These are phyloP conservation scores for Pyrenochaeta sp. DNA, from an alignment of 2,329 filamentous ascomycete species.

Conservation along the genomic window DNA sequence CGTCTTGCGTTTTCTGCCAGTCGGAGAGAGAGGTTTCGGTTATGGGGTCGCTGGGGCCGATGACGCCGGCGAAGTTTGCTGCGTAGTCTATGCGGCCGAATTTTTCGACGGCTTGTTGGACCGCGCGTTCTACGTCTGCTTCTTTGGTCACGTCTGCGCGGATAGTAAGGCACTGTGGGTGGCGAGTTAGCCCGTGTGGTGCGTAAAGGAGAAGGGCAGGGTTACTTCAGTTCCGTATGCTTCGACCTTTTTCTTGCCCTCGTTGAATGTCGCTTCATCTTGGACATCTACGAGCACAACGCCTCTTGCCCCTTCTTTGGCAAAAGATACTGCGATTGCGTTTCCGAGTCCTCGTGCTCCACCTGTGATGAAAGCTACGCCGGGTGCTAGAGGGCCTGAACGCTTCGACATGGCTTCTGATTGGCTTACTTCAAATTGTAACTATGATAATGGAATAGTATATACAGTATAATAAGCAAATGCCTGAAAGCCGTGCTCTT, in stretches of 20 bases:
- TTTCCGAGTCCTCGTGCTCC: conserved; percentile 27
- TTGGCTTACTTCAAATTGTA: no score
- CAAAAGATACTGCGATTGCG: conserved; percentile 27
- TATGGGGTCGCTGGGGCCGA: conserved; percentile 52
- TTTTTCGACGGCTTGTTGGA: conserved; percentile 38
- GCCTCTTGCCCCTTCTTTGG: conserved; percentile 24
- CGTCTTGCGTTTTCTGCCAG: conserved; percentile 49
- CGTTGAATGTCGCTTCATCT: conserved; percentile 17
- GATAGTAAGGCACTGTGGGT: conserved; percentile 19
- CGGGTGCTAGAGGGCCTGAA: conserved; percentile 23
- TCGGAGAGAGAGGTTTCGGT: conserved; percentile 50
- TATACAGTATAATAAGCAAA: background rate
- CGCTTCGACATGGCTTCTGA: conserved; percentile 7
- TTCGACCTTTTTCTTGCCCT: conserved; percentile 20
- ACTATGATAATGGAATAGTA: background rate
- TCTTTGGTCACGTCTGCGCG: conserved; percentile 40
- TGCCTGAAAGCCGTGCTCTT: no score
- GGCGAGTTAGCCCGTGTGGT: background rate
- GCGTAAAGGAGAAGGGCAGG: background rate
- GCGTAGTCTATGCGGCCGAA: conserved; percentile 63
- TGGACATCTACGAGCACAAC: conserved; percentile 25
- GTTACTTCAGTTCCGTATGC: conserved; percentile 16
- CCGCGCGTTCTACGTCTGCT: conserved; percentile 42
- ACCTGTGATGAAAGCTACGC: conserved; percentile 28
- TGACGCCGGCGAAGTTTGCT: conserved; percentile 62